phyloP scores from a whole-genome alignment of 2,329 filamentous ascomycete genomes.

The Ascochyta clinopodiicola region DNA sequence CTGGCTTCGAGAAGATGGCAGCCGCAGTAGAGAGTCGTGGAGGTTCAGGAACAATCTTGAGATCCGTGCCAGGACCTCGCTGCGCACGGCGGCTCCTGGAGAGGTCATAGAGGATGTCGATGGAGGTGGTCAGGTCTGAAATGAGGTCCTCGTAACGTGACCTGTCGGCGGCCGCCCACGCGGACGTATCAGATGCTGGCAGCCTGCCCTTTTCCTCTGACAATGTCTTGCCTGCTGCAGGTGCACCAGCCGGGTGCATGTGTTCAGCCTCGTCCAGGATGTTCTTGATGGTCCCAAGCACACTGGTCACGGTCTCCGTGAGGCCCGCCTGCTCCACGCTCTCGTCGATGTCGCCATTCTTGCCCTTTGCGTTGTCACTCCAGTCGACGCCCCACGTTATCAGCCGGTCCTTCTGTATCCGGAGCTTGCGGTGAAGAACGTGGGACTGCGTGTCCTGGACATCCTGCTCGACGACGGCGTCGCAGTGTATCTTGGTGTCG shows the following conservation, averaged over 20 bases:
- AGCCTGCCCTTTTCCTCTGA: conserved; percentile 46
- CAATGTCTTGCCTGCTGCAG: conserved; percentile 40
- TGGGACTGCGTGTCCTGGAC: conserved; percentile 67
- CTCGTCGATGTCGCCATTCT: conserved; percentile 74
- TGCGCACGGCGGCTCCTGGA: conserved; percentile 68
- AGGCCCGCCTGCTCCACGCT: conserved; percentile 71
- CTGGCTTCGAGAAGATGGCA: conserved; percentile 40
- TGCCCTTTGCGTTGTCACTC: conserved; percentile 68
- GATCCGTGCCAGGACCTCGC: conserved; percentile 24
- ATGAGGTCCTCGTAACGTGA: conserved; percentile 78
- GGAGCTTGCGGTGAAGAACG: conserved; percentile 74
- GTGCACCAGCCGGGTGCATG: conserved; percentile 63
- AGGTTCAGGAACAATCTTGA: conserved; percentile 30
- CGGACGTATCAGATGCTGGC: conserved; percentile 39
- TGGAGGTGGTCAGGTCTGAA: conserved; percentile 75
- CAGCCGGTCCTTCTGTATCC: conserved; percentile 80
- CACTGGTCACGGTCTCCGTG: conserved; percentile 77
- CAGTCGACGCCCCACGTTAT: conserved; percentile 83
- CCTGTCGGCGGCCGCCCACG: conserved; percentile 67
- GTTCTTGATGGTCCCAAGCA: conserved; percentile 81
- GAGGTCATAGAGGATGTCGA: conserved; percentile 80
- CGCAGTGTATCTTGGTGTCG: conserved; percentile 79
- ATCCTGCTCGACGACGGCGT: conserved; percentile 69
- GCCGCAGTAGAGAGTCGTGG: conserved; percentile 22
- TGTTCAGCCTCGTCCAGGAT: conserved; percentile 78